Conservation (phyloP, 1,284 basidiomycete genomes). For the Fomitopsis pinicola region DNA sequence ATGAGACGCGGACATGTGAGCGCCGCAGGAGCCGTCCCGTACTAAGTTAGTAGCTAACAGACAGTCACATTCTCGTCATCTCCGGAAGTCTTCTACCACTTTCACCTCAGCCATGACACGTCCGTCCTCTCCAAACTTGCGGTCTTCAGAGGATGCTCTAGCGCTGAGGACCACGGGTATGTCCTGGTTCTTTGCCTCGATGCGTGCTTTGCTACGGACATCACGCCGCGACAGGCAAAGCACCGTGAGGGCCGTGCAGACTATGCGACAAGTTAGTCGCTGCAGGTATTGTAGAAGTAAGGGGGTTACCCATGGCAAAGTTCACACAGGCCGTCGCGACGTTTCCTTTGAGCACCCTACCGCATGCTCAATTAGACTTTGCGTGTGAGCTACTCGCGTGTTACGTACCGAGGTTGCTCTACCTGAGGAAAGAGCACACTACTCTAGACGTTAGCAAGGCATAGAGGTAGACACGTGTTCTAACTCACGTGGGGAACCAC, state of each 20-base stretch:
- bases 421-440: slow-evolving; percentile 39
- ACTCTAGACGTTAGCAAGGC: not conserved
- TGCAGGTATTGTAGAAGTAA: not conserved
- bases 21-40: too few species aligned
- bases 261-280: not conserved
- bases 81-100: not conserved
- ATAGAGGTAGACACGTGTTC: not conserved
- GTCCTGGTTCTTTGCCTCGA: not conserved
- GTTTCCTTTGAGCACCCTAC: slow-evolving; percentile 33
- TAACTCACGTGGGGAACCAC: slow-evolving; percentile 30
- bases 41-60: too few species aligned
- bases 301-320: slow-evolving; percentile 29
- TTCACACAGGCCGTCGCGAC: slow-evolving; percentile 33
- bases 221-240: slow-evolving; percentile 5
- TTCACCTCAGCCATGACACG: not conserved
- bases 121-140: not conserved
- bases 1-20: too few species aligned
- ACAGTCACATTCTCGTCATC: not conserved
- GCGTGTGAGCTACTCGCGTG: not conserved
- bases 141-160: not conserved
- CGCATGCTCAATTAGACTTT: not conserved
- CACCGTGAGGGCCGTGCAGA: slow-evolving; percentile 6
- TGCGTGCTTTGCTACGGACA: not conserved
- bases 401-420: slow-evolving; percentile 32
- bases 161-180: too few species aligned